Base-by-base conservation (phyloP, 108 stramenopile genomes). In the Bacterosira constricta region DNA sequence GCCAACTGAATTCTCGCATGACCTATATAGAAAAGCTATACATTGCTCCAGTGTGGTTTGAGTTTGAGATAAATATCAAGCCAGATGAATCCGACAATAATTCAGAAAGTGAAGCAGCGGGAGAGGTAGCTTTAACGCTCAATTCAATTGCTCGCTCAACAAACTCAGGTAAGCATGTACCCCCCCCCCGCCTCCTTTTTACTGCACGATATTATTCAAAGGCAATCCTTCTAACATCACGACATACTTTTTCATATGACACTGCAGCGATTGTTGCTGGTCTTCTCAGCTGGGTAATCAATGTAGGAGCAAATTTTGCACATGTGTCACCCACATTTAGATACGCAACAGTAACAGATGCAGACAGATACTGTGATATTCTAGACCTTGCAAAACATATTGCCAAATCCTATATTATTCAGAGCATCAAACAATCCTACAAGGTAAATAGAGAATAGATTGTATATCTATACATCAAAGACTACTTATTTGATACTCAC, bases 261-360 rank as follows among this genome's bases (percentile, higher is more conserved):
- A n/a, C 13, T 13, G 10, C 53, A 57, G 54, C 73, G 13, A 30
- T 25, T 36, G 54, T 71, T 15, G 52, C 80, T 26, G 80, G 70
- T 26, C 23, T 81, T 35, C 56, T 77, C 1, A 46, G 61, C 7
- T 81, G 80, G 80, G 26, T 81, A 20, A 69, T 72, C 38, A 81
- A 77, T 55, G 80, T 81, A 15, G 80, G 73, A 30, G 75, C 75
- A 5, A 81, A 76, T 29, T 81, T 81, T 35, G 80, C 80, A 10
- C 80, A 81, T 38, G 80, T 81, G n/a, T 77, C 80, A 6, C 80
- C 80, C 2, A 77, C 66, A 0, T 81, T 77, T 36, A 71, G 32
- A 21, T 81, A 77, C 23, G n/a, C 45, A 45, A 20, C 36, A 9
- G 35, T 77, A 30, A 25, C 45, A 31, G 53, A 68, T 47, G 55